phyloP scores from a whole-genome alignment of 2,329 filamentous ascomycete species.

The Alternaria sp. region DNA sequence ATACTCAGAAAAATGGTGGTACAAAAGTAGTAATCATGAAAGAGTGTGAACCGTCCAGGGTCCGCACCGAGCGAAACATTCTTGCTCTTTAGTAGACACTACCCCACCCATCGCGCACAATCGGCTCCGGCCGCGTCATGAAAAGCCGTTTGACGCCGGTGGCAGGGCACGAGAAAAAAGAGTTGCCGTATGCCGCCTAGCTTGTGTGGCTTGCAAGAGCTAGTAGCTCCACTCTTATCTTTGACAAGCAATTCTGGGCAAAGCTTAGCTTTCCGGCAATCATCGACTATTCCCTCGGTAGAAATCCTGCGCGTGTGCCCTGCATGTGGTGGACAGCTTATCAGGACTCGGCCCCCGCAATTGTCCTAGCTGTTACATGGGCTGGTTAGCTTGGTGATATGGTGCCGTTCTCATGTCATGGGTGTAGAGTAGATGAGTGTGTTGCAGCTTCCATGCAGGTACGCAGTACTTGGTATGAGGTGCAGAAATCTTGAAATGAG shows the following conservation, averaged over 20 bases:
- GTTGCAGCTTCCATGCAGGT: not conserved
- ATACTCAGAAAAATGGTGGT: not conserved
- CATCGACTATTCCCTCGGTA: not conserved
- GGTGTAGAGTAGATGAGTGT: not conserved
- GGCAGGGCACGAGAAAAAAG: not conserved
- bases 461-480: not conserved
- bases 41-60: slow-evolving; percentile 2
- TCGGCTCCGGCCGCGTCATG: slow-evolving; percentile 20
- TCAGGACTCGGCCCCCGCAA: not conserved
- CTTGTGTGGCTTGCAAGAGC: slow-evolving; percentile 11
- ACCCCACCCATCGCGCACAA: slow-evolving; percentile 6
- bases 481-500: not conserved
- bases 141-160: slow-evolving; percentile 13
- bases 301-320: not conserved
- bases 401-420: not conserved
- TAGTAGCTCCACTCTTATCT: slow-evolving; percentile 29
- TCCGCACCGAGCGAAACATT: not conserved
- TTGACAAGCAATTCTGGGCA: slow-evolving; percentile 27
- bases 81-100: slow-evolving; percentile 7
- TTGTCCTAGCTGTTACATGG: not conserved
- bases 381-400: not conserved
- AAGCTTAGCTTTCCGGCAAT: slow-evolving; percentile 17
- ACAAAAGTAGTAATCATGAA: not conserved
- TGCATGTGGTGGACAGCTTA: slow-evolving; percentile 2
- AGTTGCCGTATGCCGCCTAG: slow-evolving; percentile 25